Evolutionary conservation across 495 filamentous ascomycete species (phyloP), one percentile per base, ranked within the genome.

Genomic region (Penicillium soppii): DNA sequence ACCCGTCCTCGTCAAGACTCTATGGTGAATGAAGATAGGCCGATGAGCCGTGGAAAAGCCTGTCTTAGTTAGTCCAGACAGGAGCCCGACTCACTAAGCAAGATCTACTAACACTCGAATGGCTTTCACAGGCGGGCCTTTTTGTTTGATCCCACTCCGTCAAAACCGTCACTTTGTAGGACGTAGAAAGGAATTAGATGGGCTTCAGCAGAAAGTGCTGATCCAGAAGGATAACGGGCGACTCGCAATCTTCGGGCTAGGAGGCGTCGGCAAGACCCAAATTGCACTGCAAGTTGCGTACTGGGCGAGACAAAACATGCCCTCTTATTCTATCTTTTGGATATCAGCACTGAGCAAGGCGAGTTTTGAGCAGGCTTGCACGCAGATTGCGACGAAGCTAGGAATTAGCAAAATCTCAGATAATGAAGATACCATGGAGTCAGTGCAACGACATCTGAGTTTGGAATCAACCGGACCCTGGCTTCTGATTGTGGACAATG

Each of bases 291-390:
- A 35, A 27, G 25, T 27, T 27, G 25, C 25, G 9, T 27, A 27
- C 25, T 27, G 25, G 25, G 25, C 25, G 25, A 27, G 25, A 27
- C 25, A 27, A 27, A 27, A 27, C 25, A 27, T 27, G 25, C 25
- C 25, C 25, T 27, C 25, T 27, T 27, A 27, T 27, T 52, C 49
- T 20, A 44, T 52, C 27, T 52, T 52, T 29, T 44, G 49, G 49
- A 30, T 27, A 32, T 19, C 47, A 12, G 47, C 47, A 1, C 47
- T 50, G 1, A 50, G 47, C 23, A 25, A 32, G 15, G 38, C 30
- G 25, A 50, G 47, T 43, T 50, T 42, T 36, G 26, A 50, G 37
- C 38, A 43, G 25, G 38, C 26, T 35, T 50, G 27, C 22, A 19
- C 4, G 38, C 16, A 50, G 42, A 50, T 50, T 10, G 45, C 27